Evolutionary conservation across 768 basidiomycete genomes (phyloP).

Genomic region (Fomitopsis serialis): DNA sequence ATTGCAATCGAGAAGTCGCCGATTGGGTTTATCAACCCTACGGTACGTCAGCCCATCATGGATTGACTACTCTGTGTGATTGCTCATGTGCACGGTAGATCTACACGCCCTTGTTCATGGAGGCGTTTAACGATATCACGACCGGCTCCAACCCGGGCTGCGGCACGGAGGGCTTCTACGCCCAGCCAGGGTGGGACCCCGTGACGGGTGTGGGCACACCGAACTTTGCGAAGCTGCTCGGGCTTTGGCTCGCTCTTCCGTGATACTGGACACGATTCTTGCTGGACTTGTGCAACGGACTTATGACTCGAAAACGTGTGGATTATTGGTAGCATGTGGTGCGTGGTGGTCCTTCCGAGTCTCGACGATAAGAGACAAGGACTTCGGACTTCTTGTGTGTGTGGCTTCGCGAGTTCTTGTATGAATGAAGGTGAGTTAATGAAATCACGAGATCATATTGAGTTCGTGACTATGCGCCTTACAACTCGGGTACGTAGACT

Average conservation of each 20-base stretch:
- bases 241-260: slow-evolving; percentile 8
- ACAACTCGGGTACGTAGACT: no score
- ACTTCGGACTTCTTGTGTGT: no score
- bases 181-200: slow-evolving; percentile 29
- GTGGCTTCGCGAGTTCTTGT: no score
- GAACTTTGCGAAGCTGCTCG: slow-evolving; percentile 19
- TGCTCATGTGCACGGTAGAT: slow-evolving; percentile 3
- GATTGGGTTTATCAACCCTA: slow-evolving; percentile 54
- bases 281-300: no score
- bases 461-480: no score
- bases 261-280: neutral
- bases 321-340: no score
- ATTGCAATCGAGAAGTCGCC: slow-evolving; percentile 28
- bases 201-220: slow-evolving; percentile 31
- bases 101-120: slow-evolving; percentile 14
- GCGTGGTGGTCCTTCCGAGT: no score
- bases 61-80: neutral
- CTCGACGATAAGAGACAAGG: no score
- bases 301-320: no score
- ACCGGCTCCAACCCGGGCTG: slow-evolving; percentile 30
- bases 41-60: slow-evolving; percentile 32
- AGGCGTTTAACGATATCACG: slow-evolving; percentile 29
- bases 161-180: slow-evolving; percentile 29
- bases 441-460: no score
- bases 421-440: no score